phyloP scores from a whole-genome alignment of 2,329 filamentous ascomycete species.

The Phialophora expanda region DNA sequence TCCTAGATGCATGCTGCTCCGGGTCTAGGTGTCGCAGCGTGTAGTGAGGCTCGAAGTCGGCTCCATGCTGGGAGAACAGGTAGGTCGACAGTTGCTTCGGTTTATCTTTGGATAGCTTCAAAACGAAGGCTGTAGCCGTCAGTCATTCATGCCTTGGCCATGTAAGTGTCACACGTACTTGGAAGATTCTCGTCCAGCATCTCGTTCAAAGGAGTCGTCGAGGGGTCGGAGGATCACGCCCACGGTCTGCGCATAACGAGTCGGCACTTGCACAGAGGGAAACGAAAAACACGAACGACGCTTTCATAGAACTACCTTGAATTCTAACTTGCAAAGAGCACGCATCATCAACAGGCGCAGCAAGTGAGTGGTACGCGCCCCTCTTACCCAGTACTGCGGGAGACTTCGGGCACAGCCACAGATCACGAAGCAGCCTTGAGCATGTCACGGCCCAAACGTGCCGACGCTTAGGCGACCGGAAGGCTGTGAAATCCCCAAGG shows the following conservation, averaged over 20 bases:
- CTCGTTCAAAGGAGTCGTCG: not conserved
- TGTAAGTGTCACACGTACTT: slow-evolving; percentile 51
- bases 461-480: slow-evolving; percentile 11
- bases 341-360: slow-evolving; percentile 6
- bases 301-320: not conserved
- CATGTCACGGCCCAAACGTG: not conserved
- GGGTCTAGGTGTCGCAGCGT: slow-evolving; percentile 78
- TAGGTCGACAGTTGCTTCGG: slow-evolving; percentile 49
- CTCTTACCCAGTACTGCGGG: slow-evolving; percentile 12
- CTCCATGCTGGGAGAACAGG: slow-evolving; percentile 70
- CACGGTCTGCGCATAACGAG: not conserved
- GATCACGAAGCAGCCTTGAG: slow-evolving; percentile 1
- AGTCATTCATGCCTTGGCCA: slow-evolving; percentile 23
- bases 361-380: not conserved
- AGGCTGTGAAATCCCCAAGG: not conserved
- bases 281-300: not conserved
- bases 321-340: not conserved
- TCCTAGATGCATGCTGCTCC: slow-evolving; percentile 69
- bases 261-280: not conserved
- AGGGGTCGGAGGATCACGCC: not conserved
- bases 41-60: slow-evolving; percentile 79
- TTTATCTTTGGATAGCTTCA: slow-evolving; percentile 58
- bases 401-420: slow-evolving; percentile 18
- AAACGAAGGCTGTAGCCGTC: slow-evolving; percentile 59
- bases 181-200: slow-evolving; percentile 98